Percentiles rank a stretch among this genome's conserved stretches.
Conservation (phyloP, 2,329 filamentous ascomycete genomes). For the Periconia macrospinosa region DNA sequence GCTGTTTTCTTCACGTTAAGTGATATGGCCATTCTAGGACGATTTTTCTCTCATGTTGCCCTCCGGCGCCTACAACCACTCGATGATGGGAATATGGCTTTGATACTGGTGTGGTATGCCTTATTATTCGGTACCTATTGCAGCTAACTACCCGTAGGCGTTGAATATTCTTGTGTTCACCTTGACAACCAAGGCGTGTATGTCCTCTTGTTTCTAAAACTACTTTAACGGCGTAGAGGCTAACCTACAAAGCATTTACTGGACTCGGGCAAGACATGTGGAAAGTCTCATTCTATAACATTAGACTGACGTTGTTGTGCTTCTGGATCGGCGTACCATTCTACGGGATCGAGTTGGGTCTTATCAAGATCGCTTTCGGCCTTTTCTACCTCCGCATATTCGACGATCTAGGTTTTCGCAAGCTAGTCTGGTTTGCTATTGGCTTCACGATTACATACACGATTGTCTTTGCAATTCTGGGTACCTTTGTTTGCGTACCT, state of each 20-base stretch:
- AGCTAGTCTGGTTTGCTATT: conserved; percentile 12
- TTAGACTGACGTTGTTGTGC: conserved; percentile 11
- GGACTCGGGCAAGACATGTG: conserved; percentile 15
- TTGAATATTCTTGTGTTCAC: too few relatives aligned
- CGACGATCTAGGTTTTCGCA: conserved; percentile 18
- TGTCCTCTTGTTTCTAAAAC: too few relatives aligned
- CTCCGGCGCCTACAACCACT: neutral
- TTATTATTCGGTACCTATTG: too few relatives aligned
- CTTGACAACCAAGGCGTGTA: too few relatives aligned
- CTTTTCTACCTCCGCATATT: conserved; percentile 31
- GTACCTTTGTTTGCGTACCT: conserved; percentile 31
- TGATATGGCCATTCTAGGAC: neutral
- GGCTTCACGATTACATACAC: conserved; percentile 21
- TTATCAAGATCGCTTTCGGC: conserved; percentile 28
- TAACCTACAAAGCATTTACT: neutral
- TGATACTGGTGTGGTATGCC: too few relatives aligned
- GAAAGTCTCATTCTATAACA: conserved; percentile 4
- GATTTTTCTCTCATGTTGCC: neutral
- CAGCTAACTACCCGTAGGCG: too few relatives aligned
- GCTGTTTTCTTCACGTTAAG: neutral
- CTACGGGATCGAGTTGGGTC: conserved; percentile 27
- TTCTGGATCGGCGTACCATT: conserved; percentile 35
- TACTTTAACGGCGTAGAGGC: too few relatives aligned
- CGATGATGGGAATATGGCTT: too few relatives aligned
- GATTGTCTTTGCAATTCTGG: conserved; percentile 18